A percentile compares a stretch with the other conserved stretches of the same genome.
Conservation (phyloP, 208 protist species). For the Borovskyia barvae region DNA sequence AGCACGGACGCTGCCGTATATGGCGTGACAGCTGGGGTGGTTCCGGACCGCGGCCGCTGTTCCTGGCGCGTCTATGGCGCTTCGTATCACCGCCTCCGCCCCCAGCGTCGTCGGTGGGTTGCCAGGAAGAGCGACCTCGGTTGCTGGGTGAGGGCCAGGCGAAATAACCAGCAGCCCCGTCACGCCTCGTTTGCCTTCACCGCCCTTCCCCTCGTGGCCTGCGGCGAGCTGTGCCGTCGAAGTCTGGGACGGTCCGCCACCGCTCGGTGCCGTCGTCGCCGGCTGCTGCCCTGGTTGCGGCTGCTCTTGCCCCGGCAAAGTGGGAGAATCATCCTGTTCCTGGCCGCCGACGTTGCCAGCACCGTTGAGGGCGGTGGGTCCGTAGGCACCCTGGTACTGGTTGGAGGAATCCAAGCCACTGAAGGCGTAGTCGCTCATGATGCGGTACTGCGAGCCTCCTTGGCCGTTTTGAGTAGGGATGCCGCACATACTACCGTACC, state of each 20-base stretch:
- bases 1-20: conserved; percentile 31
- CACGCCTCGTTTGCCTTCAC: conserved; percentile 11
- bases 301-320: no score
- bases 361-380: conserved; percentile 29
- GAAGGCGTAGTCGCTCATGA: conserved; percentile 24
- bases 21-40: not conserved
- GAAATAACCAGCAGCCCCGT: conserved; percentile 8
- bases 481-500: conserved; percentile 38
- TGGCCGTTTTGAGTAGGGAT: not conserved
- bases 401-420: conserved; percentile 4
- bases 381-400: not conserved
- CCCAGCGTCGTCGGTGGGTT: not conserved
- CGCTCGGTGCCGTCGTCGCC: not conserved
- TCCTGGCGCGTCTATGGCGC: conserved; percentile 5
- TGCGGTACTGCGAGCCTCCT: conserved; percentile 9
- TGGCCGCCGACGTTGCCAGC: not conserved
- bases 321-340: not conserved
- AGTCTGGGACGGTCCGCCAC: not conserved
- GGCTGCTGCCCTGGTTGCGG: not conserved
- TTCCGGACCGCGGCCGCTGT: conserved; percentile 7
- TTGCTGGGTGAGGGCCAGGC: not conserved
- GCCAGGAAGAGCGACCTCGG: conserved; percentile 11
- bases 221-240: not conserved
- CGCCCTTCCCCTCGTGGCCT: not conserved
- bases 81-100: conserved; percentile 16